Evolutionary conservation across 2,329 filamentous ascomycete species (phyloP).

Genomic region (Bipolaris sorokiniana): DNA sequence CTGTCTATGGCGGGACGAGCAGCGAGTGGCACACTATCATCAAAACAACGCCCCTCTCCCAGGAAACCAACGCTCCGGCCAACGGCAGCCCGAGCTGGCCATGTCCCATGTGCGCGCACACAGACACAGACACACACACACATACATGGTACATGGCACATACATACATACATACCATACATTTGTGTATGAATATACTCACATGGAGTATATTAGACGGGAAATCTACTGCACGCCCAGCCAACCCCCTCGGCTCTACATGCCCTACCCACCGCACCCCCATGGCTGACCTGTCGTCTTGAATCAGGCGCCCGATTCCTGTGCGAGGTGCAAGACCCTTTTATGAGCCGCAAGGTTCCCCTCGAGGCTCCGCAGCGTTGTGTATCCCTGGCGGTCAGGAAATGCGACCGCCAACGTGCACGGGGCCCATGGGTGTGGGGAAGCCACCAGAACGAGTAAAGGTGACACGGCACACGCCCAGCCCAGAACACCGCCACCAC

Average conservation of each 20-base stretch:
- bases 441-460: conserved; percentile 12
- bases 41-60: conserved; percentile 27
- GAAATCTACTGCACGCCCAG: neutral
- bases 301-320: neutral
- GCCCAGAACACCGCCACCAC: conserved; percentile 13
- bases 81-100: conserved; percentile 6
- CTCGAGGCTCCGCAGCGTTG: neutral
- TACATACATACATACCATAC: too few relatives aligned
- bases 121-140: neutral
- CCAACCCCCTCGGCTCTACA: neutral
- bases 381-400: conserved; percentile 15
- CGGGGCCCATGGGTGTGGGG: conserved; percentile 12
- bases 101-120: neutral
- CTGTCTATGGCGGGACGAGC: conserved; percentile 15
- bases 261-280: neutral
- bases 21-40: conserved; percentile 20
- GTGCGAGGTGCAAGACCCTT: neutral
- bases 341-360: neutral
- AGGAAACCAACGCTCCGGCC: conserved; percentile 22
- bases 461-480: conserved; percentile 13
- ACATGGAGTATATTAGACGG: too few relatives aligned
- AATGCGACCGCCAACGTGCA: conserved; percentile 11
- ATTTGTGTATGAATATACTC: too few relatives aligned
- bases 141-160: too few relatives aligned
- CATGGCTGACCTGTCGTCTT: neutral